Percentiles rank a stretch among this genome's conserved stretches.
Conservation (phyloP, 768 basidiomycete species). For the Xerocomus spinulosus region DNA sequence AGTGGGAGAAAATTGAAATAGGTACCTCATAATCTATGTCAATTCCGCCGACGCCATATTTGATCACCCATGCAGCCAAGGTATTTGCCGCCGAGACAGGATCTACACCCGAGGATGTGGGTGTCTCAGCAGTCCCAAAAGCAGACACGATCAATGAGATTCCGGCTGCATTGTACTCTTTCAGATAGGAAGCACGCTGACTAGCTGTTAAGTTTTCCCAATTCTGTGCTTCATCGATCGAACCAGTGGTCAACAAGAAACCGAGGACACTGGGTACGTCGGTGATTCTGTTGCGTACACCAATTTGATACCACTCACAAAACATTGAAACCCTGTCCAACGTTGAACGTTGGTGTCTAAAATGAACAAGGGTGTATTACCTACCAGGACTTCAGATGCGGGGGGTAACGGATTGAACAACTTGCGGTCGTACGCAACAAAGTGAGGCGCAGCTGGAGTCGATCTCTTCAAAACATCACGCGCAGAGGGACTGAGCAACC, state of each 20-base stretch:
- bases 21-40: conserved; percentile 48
- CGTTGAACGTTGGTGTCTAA: neutral
- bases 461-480: conserved; percentile 16
- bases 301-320: conserved; percentile 17
- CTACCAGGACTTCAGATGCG: conserved; percentile 40
- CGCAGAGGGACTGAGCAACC: conserved; percentile 14
- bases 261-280: conserved; percentile 29
- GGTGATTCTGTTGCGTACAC: neutral
- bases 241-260: conserved; percentile 38
- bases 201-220: conserved; percentile 37
- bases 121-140: conserved; percentile 39
- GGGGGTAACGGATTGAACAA: conserved; percentile 42
- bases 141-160: conserved; percentile 53
- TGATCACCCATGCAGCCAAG: conserved; percentile 40
- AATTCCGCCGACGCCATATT: conserved; percentile 46
- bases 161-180: conserved; percentile 48
- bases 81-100: conserved; percentile 36
- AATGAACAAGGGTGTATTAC: neutral
- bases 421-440: conserved; percentile 35
- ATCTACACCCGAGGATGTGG: conserved; percentile 37
- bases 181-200: conserved; percentile 38
- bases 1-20: neutral
- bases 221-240: conserved; percentile 40
- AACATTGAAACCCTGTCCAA: conserved; percentile 27
- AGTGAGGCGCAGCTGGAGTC: conserved; percentile 45